phyloP scores from a whole-genome alignment of 2,329 filamentous ascomycete species.

The Cytospora chrysosperma region DNA sequence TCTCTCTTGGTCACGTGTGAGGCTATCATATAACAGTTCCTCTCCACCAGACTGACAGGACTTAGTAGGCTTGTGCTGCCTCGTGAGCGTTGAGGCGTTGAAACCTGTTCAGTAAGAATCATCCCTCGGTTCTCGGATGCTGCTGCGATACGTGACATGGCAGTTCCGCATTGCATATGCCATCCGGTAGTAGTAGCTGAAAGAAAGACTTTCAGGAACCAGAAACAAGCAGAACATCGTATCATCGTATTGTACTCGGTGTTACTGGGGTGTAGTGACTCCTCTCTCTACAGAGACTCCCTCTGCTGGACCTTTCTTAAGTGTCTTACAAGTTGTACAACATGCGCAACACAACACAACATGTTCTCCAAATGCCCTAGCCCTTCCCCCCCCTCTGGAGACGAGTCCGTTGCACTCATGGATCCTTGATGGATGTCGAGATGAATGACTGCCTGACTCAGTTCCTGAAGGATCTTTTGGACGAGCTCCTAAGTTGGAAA shows the following conservation, averaged over 20 bases:
- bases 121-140: slow-evolving; percentile 14
- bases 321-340: neutral
- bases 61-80: neutral
- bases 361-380: no score
- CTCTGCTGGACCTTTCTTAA: neutral
- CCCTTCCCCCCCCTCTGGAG: no score
- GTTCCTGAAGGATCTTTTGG: neutral
- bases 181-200: neutral
- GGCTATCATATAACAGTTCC: neutral
- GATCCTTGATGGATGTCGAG: neutral
- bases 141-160: slow-evolving; percentile 14
- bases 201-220: no score
- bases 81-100: neutral
- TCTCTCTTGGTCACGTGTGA: neutral
- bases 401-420: neutral
- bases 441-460: neutral
- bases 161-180: slow-evolving; percentile 5
- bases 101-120: slow-evolving; percentile 8
- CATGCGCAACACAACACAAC: neutral
- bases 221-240: neutral
- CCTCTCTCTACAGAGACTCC: neutral
- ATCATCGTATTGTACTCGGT: neutral
- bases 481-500: neutral
- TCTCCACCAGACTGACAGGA: neutral
- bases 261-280: neutral